A percentile compares a stretch with the other conserved stretches of the same genome.
phyloP scores from a whole-genome alignment of 2,329 filamentous ascomycete species.

The Talaromyces sp. region DNA sequence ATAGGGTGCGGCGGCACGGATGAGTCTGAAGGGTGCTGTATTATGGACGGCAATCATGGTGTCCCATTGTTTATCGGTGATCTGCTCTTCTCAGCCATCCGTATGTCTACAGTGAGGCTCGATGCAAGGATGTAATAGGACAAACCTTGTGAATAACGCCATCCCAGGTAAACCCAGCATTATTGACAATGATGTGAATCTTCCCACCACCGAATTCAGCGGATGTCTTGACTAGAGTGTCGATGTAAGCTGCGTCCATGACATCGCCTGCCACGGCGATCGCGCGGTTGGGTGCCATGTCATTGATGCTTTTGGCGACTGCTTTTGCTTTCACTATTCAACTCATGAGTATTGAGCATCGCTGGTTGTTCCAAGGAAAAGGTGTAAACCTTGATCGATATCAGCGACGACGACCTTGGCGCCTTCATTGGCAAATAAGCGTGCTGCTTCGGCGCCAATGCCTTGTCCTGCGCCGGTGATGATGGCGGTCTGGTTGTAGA shows the following conservation, averaged over 20 bases:
- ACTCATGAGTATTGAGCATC: too few species aligned
- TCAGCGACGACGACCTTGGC: conserved; percentile 80
- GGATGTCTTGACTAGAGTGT: conserved; percentile 66
- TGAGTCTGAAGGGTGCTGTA: conserved; percentile 79
- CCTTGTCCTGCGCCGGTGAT: conserved; percentile 84
- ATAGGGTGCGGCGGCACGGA: conserved; percentile 75
- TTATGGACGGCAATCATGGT: conserved; percentile 79
- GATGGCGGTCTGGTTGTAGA: conserved; percentile 77
- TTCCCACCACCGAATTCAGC: conserved; percentile 81
- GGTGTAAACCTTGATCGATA: conserved; percentile 63
- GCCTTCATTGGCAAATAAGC: conserved; percentile 81
- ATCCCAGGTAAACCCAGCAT: conserved; percentile 90
- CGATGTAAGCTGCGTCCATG: conserved; percentile 66
- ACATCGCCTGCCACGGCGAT: conserved; percentile 74
- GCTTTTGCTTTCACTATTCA: conserved; percentile 63
- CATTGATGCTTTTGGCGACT: conserved; percentile 68
- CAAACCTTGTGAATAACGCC: conserved; percentile 77
- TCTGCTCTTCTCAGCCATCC: conserved; percentile 42
- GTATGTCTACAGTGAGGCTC: too few species aligned
- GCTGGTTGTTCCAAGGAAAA: too few species aligned
- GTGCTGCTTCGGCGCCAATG: conserved; percentile 79
- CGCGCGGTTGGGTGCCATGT: conserved; percentile 59
- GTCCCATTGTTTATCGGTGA: conserved; percentile 87
- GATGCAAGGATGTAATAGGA: not conserved
- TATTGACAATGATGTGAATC: conserved; percentile 88